phyloP scores from a whole-genome alignment of 768 basidiomycete genomes.

The Amanita inopinata region DNA sequence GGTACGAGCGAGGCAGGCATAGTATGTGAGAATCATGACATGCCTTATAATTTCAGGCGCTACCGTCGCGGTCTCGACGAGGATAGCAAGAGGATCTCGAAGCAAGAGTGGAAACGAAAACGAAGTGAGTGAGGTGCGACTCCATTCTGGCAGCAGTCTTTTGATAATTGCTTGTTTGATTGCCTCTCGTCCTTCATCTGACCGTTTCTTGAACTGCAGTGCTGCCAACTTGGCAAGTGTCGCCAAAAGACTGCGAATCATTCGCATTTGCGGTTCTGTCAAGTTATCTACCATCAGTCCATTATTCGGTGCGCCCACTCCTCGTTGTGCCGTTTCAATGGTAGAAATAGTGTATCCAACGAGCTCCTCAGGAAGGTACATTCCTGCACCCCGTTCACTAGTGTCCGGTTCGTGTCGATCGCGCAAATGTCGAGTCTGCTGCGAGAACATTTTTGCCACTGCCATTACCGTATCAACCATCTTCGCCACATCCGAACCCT shows the following conservation, averaged over 20 bases:
- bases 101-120: conserved; percentile 81
- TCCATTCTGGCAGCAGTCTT: conserved; percentile 86
- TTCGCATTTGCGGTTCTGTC: conserved; percentile 65
- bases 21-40: conserved; percentile 82
- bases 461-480: conserved; percentile 86
- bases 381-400: conserved; percentile 70
- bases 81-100: conserved; percentile 81
- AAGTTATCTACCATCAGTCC: conserved; percentile 62
- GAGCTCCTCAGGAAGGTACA: conserved; percentile 89
- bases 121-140: conserved; percentile 70
- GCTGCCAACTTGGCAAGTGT: conserved; percentile 58
- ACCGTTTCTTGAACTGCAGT: conserved; percentile 58
- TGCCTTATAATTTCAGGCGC: conserved; percentile 85
- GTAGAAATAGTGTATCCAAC: conserved; percentile 80
- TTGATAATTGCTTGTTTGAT: conserved; percentile 84
- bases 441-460: conserved; percentile 68
- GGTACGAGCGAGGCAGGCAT: conserved; percentile 79
- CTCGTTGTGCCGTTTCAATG: conserved; percentile 76
- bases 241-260: conserved; percentile 69
- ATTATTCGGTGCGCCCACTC: conserved; percentile 21
- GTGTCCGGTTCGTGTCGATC: conserved; percentile 64
- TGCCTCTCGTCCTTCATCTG: conserved; percentile 68
- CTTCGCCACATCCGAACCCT: conserved; percentile 52
- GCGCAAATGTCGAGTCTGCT: conserved; percentile 76
- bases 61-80: conserved; percentile 86